Evolutionary conservation across 345 rosid genomes (phyloP).

Genomic region (Hypericum perforatum): DNA sequence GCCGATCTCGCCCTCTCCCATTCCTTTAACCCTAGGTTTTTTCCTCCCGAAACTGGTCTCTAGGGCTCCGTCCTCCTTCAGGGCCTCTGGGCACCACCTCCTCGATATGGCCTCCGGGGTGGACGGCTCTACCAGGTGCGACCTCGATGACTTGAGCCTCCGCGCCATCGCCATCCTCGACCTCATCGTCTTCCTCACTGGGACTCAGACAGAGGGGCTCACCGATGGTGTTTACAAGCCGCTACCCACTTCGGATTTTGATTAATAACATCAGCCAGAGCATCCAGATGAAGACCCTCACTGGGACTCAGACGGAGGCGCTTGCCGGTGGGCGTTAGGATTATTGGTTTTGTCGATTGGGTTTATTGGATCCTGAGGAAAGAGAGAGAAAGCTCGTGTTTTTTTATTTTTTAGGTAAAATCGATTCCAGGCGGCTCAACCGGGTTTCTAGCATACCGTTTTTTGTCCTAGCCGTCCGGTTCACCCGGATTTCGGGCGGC

Average conservation of each 20-base stretch:
- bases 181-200: slow-evolving; percentile 53
- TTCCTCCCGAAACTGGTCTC: slow-evolving; percentile 60
- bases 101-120: slow-evolving; percentile 67
- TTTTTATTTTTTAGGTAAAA: too few relatives aligned
- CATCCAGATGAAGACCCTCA: slow-evolving; percentile 75
- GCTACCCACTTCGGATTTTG: slow-evolving; percentile 45
- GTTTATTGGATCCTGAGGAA: too few relatives aligned
- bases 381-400: too few relatives aligned
- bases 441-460: too few relatives aligned
- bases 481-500: too few relatives aligned
- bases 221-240: too few relatives aligned
- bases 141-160: slow-evolving; percentile 56
- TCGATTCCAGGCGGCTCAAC: too few relatives aligned
- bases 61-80: slow-evolving; percentile 62
- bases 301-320: slow-evolving; percentile 74
- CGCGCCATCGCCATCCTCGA: slow-evolving; percentile 82
- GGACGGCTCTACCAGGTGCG: slow-evolving; percentile 83
- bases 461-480: too few relatives aligned
- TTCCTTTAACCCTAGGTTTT: slow-evolving; percentile 55
- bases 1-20: slow-evolving; percentile 55
- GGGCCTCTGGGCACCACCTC: slow-evolving; percentile 72
- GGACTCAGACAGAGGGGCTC: slow-evolving; percentile 30
- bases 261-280: slow-evolving; percentile 20
- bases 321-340: too few relatives aligned
- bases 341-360: too few relatives aligned